phyloP scores from a whole-genome alignment of 495 filamentous ascomycete genomes.

The Trichoderma parareesei region DNA sequence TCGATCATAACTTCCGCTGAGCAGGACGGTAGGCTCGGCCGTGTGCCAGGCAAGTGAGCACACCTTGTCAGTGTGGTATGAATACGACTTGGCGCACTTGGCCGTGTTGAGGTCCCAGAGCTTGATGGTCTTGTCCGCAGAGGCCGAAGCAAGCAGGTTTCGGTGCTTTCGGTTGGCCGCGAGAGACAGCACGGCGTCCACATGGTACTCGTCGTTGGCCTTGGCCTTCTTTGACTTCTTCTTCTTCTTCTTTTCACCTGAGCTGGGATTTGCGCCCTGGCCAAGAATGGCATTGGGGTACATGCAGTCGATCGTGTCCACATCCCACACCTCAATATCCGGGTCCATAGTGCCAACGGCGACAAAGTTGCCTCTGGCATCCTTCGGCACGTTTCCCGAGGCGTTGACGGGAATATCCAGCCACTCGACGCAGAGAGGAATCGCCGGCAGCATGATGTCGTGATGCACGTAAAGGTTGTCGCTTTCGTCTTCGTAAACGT shows the following conservation, averaged over 20 bases:
- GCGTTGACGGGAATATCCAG: conserved; percentile 79
- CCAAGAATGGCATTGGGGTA: conserved; percentile 96
- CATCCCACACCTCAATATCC: conserved; percentile 97
- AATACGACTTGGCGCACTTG: conserved; percentile 91
- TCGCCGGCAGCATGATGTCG: conserved; percentile 97
- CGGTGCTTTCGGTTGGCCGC: conserved; percentile 86
- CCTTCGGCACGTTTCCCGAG: conserved; percentile 41
- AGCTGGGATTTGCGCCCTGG: conserved; percentile 51
- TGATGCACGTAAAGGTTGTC: conserved; percentile 99
- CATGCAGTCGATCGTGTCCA: conserved; percentile 93
- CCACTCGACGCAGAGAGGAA: conserved; percentile 94
- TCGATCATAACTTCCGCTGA: conserved; percentile 90
- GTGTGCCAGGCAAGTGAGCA: conserved; percentile 93
- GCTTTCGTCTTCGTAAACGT: conserved; percentile 88
- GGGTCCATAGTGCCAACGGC: conserved; percentile 96
- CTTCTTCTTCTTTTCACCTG: conserved; percentile 41
- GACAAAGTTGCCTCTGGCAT: conserved; percentile 71
- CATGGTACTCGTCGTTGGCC: conserved; percentile 84
- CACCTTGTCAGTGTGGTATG: conserved; percentile 87
- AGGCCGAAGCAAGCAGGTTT: conserved; percentile 91
- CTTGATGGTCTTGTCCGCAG: conserved; percentile 94
- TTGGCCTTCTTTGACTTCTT: conserved; percentile 85
- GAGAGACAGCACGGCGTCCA: conserved; percentile 85
- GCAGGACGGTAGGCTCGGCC: conserved; percentile 72
- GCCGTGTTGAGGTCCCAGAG: conserved; percentile 91